A percentile compares a stretch with the other conserved stretches of the same genome.
Conservation (phyloP, 2,329 filamentous ascomycete genomes). For the Geoglossum cookeanum region DNA sequence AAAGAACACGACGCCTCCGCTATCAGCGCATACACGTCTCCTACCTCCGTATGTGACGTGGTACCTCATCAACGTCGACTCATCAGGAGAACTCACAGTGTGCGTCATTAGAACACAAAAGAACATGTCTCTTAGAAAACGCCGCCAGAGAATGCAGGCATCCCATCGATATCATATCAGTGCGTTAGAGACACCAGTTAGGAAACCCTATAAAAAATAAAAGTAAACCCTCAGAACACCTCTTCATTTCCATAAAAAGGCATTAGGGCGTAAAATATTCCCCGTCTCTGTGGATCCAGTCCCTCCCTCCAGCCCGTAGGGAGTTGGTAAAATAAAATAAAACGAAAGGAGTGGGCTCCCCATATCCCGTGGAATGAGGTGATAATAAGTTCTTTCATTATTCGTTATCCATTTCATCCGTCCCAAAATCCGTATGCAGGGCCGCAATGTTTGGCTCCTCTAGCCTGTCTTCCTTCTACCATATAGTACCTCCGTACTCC, state of each 20-base stretch:
- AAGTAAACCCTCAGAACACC: neutral
- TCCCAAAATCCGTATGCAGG: too few species aligned
- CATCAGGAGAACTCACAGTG: too few species aligned
- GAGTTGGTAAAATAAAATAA: neutral
- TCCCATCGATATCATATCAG: neutral
- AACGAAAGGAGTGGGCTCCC: neutral
- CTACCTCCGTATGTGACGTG: too few species aligned
- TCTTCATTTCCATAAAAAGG: neutral
- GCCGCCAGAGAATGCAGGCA: neutral
- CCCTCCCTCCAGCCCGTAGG: neutral
- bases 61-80: too few species aligned
- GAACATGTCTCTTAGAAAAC: neutral
- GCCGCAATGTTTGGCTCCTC: too few species aligned
- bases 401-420: too few species aligned
- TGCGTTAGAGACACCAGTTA: neutral
- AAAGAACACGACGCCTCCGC: too few species aligned
- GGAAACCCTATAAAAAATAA: neutral
- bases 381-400: too few species aligned
- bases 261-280: neutral
- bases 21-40: too few species aligned
- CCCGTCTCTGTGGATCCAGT: neutral
- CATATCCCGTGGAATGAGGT: too few species aligned
- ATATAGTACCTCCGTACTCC: too few species aligned
- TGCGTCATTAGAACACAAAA: neutral
- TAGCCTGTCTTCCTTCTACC: too few species aligned